phyloP scores from a whole-genome alignment of 2,329 filamentous ascomycete species.

The Cercospora nicotianae region DNA sequence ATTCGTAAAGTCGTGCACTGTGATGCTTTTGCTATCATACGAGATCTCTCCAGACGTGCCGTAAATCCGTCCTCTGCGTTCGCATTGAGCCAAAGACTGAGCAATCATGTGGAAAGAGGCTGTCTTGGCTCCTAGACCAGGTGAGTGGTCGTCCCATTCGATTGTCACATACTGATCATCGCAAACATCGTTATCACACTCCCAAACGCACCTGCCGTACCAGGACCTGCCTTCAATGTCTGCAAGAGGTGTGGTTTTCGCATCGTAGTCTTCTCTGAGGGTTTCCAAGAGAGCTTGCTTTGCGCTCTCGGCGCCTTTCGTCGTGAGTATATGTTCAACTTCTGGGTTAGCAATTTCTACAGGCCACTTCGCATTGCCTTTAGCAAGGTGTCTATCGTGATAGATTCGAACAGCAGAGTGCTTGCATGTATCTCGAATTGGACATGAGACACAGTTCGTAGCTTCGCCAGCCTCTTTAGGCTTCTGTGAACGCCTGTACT shows the following conservation, averaged over 20 bases:
- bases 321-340: slow-evolving; percentile 71
- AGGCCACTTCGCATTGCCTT: slow-evolving; percentile 74
- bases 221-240: slow-evolving; percentile 58
- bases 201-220: slow-evolving; percentile 96
- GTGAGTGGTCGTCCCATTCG: slow-evolving; percentile 69
- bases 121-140: slow-evolving; percentile 67
- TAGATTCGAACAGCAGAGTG: slow-evolving; percentile 88
- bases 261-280: slow-evolving; percentile 57
- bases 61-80: slow-evolving; percentile 82
- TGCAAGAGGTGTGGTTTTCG: slow-evolving; percentile 51
- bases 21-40: slow-evolving; percentile 78
- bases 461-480: slow-evolving; percentile 70
- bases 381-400: slow-evolving; percentile 64
- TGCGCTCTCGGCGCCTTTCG: slow-evolving; percentile 51
- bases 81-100: slow-evolving; percentile 81
- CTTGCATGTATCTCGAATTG: slow-evolving; percentile 71
- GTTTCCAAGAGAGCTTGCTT: slow-evolving; percentile 51
- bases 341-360: slow-evolving; percentile 87
- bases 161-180: slow-evolving; percentile 91
- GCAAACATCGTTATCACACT: slow-evolving; percentile 87
- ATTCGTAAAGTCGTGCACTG: slow-evolving; percentile 69
- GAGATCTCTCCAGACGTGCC: slow-evolving; percentile 82
- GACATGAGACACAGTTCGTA: slow-evolving; percentile 85
- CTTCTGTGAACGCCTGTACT: slow-evolving; percentile 75
- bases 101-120: slow-evolving; percentile 94